These are phyloP conservation scores for Malus orientalis DNA, from an alignment of 306 rosid genomes.

Conservation along the genomic window DNA sequence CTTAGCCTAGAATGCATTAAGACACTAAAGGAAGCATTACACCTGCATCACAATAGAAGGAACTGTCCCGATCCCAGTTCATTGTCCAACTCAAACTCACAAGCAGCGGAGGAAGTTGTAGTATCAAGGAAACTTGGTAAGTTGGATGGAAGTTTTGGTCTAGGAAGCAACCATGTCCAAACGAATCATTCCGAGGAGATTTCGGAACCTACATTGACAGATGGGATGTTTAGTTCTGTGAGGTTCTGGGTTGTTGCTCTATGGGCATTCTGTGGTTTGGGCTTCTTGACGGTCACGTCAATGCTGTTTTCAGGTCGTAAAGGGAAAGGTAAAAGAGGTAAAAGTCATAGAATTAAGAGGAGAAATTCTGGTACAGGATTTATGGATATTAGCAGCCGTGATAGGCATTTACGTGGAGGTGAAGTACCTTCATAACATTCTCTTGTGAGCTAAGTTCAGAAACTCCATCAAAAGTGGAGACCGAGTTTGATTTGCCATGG, in stretches of 20 bases:
- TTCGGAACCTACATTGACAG: slow-evolving; percentile 26
- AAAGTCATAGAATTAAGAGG: slow-evolving; percentile 56
- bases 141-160: slow-evolving; percentile 19
- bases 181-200: slow-evolving; percentile 26
- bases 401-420: slow-evolving; percentile 35
- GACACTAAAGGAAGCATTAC: slow-evolving; percentile 73
- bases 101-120: slow-evolving; percentile 17
- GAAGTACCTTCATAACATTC: slow-evolving; percentile 24
- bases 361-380: slow-evolving; percentile 48
- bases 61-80: slow-evolving; percentile 51
- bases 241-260: slow-evolving; percentile 68
- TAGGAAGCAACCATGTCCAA: slow-evolving; percentile 15
- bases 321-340: slow-evolving; percentile 48
- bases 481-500: neutral
- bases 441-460: neutral
- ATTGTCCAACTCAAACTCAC: slow-evolving; percentile 26
- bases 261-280: slow-evolving; percentile 77
- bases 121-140: slow-evolving; percentile 49
- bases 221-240: slow-evolving; percentile 54
- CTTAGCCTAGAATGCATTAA: slow-evolving; percentile 81
- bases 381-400: slow-evolving; percentile 54
- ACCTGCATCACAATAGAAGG: slow-evolving; percentile 54
- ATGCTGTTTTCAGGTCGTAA: slow-evolving; percentile 49
- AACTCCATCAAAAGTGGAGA: neutral
- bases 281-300: slow-evolving; percentile 48